A percentile compares a stretch with the other conserved stretches of the same genome.
Conservation (phyloP, 495 filamentous ascomycete species). For the Penicillium bialowiezense region DNA sequence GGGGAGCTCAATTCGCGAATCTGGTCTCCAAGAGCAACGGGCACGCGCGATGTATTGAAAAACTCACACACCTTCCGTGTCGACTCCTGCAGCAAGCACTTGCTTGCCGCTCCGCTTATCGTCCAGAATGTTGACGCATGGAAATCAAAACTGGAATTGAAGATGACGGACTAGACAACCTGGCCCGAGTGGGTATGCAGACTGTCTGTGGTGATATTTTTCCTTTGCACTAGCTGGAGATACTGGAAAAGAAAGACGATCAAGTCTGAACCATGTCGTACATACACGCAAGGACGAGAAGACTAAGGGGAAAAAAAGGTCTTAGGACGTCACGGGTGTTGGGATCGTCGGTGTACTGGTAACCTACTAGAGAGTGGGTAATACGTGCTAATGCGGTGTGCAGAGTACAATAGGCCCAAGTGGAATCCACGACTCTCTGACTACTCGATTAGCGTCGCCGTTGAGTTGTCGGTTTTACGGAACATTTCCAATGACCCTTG, state of each 20-base stretch:
- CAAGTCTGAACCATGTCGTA: conserved; percentile 19
- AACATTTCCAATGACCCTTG: not conserved
- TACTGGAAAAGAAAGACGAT: conserved; percentile 20
- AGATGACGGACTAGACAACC: conserved; percentile 28
- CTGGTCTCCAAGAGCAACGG: not conserved
- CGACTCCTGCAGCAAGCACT: conserved; percentile 54
- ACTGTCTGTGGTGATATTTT: no score
- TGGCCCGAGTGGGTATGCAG: conserved; percentile 11
- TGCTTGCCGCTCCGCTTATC: conserved; percentile 53
- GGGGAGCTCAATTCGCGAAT: conserved; percentile 9
- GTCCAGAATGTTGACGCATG: conserved; percentile 54
- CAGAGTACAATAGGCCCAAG: conserved; percentile 3
- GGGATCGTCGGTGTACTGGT: conserved; percentile 4
- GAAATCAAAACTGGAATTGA: conserved; percentile 33
- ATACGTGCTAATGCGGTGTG: conserved; percentile 8
- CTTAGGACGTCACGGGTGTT: conserved; percentile 15
- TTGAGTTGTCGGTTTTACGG: not conserved
- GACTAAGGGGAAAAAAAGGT: conserved; percentile 15
- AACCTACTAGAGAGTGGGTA: conserved; percentile 7
- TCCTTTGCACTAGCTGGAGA: no score
- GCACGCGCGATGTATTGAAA: conserved; percentile 6
- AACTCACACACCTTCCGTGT: conserved; percentile 47
- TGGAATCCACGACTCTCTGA: not conserved
- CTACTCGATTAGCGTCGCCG: not conserved
- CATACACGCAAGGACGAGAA: conserved; percentile 8